Base-by-base conservation (phyloP, 2,329 filamentous ascomycete species). In the Rugonectria rugulosa region DNA sequence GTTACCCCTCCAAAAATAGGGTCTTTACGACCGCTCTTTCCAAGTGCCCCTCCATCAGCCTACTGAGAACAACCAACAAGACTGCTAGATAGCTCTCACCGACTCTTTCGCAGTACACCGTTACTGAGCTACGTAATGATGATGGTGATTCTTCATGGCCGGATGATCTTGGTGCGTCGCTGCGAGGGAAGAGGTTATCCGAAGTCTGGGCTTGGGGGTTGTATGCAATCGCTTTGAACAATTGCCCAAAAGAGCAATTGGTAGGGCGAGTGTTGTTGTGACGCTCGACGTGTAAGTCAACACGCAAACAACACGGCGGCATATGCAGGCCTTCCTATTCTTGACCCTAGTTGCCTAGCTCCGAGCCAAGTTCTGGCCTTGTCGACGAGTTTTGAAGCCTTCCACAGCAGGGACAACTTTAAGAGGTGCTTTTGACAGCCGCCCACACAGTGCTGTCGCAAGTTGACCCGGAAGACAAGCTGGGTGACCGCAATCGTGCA, bases 1-100 rank as follows among this genome's bases (percentile, higher is more conserved):
- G 51, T 43, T 65, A 62, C 59, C 62, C 52, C 56, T 59, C 60
- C 59, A 59, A 68, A 62, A 67, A 60, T 57, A 67, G 56, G 61
- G 60, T 49, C 56, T 47, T 58, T 42, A 60, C 53, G 49, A 58
- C 53, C 53, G 53, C 42, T 49, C 46, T 56, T 60, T 42, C 53
- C 51, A 57, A 53, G 54, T 62, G 61, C 60, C 60, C 65, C 65
- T 67, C 61, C 41, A 46, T 52, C 26, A 41, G 26, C 45, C 21
- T 49, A 27, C 27, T 56, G 21, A 27, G 23, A 34, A 24, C 31
- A 54, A 52, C 57, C 59, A 66, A 56, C 54, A 53, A 42, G 63
- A 59, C 61, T 45, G 47, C 26, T 61, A 54, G 56, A 61, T 40
- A 38, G 29, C 37, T 17, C 56, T 67, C 64, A 66, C 64, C 64